phyloP scores from a whole-genome alignment of 306 rosid genomes.

The Ormosia emarginata region DNA sequence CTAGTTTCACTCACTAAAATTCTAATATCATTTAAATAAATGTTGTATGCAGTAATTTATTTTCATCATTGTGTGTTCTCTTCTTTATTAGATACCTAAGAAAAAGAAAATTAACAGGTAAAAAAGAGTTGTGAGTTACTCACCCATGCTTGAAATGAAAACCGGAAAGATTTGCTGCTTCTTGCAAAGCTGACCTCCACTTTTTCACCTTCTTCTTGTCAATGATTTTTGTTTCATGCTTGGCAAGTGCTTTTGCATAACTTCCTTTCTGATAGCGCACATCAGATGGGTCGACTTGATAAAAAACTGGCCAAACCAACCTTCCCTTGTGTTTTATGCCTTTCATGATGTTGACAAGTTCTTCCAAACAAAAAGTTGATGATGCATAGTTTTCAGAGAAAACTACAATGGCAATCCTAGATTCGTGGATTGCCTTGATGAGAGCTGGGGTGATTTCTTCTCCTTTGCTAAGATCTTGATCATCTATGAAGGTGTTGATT shows the following conservation, averaged over 20 bases:
- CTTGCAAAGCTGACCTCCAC: background rate
- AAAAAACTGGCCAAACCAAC: background rate
- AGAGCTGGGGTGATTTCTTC: background rate
- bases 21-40: too few species aligned
- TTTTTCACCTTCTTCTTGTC: background rate
- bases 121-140: background rate
- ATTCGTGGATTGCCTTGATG: background rate
- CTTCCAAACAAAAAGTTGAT: background rate
- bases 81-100: too few species aligned
- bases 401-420: background rate
- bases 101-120: too few species aligned
- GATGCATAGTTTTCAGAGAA: background rate
- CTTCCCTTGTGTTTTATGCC: background rate
- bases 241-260: background rate
- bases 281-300: background rate
- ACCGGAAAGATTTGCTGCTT: background rate
- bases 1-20: too few species aligned
- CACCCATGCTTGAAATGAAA: background rate
- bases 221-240: background rate
- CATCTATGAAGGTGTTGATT: background rate
- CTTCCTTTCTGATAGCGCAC: background rate
- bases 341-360: background rate
- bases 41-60: too few species aligned
- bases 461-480: background rate
- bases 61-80: too few species aligned